Percentiles rank a stretch among this genome's conserved stretches.
Evolutionary conservation across 805 yeast species (phyloP).

Genomic region (Ogataea philodendri): DNA sequence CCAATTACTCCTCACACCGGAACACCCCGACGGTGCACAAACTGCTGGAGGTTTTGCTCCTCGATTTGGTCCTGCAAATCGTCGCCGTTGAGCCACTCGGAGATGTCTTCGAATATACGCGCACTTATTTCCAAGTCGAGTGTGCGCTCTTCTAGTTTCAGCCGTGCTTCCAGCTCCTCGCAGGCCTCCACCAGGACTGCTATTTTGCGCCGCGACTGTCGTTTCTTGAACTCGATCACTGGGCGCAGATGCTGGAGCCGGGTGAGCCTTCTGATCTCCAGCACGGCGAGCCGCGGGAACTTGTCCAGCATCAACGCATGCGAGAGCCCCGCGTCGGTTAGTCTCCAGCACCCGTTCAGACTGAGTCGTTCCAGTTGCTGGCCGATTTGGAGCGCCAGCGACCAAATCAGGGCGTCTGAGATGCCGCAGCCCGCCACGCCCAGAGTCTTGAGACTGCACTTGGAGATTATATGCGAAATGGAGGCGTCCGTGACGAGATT

Average conservation of each 20-base stretch:
- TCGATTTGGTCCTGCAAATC: conserved; percentile 41
- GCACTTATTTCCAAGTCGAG: conserved; percentile 57
- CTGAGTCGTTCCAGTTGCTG: conserved; percentile 60
- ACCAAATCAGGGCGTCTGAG: conserved; percentile 79
- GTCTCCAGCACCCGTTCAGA: conserved; percentile 62
- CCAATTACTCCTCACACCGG: conserved; percentile 1
- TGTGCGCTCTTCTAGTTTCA: conserved; percentile 58
- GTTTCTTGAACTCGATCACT: conserved; percentile 62
- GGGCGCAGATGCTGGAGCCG: conserved; percentile 59
- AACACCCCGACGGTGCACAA: conserved; percentile 12
- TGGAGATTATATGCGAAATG: conserved; percentile 52
- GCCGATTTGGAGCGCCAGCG: conserved; percentile 54
- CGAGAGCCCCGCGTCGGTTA: conserved; percentile 32
- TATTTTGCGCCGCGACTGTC: conserved; percentile 42
- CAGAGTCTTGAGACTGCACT: conserved; percentile 61
- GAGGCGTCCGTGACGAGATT: conserved; percentile 69
- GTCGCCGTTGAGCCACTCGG: conserved; percentile 56
- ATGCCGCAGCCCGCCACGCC: conserved; percentile 89
- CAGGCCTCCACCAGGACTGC: conserved; percentile 75
- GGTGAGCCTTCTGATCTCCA: conserved; percentile 68
- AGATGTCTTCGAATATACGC: conserved; percentile 59
- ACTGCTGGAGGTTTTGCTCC: conserved; percentile 20
- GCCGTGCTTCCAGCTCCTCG: conserved; percentile 58
- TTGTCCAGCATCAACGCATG: conserved; percentile 41
- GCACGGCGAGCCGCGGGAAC: conserved; percentile 61